Base-by-base conservation (phyloP, 768 basidiomycete species). In the Lenzites betulinus region DNA sequence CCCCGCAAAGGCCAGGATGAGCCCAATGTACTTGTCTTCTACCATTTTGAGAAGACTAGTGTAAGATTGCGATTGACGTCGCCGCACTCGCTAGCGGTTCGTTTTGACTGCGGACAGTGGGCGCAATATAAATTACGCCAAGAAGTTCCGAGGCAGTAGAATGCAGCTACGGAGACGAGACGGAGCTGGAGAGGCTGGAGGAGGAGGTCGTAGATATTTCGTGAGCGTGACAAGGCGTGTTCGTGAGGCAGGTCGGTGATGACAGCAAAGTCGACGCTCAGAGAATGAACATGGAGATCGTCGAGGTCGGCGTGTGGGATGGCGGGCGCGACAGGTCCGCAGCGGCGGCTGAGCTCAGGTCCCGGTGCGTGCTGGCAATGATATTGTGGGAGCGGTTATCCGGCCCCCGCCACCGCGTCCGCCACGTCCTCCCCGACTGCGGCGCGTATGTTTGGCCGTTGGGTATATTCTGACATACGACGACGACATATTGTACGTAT, bases 11-110 rank as follows among this genome's bases (percentile, higher is more conserved):
- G 97, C 95, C 55, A 99, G 85, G 25, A 85, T 83, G 54, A 99
- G 84, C 30, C 97, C 97, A 51, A 98, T 93, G 73, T 94, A 96
- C 78, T 95, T 97, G 78, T 97, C 96, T 68, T 97, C 93, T 26
- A 94, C 77, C 87, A 90, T 89, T 26, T 13, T 22, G 46, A 49
- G 47, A 49, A 49, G 47, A 15, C 47, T 22, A 28, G 47, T 3
- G 28, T 15, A 16, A 16, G 28, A 49, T 26, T 8, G 11, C 28
- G 7, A 33, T 8, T 26, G 47, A 30, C 51, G 51, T 59, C 35
- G 33, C 36, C 53, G 44, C 13, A 25, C 22, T 46, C 28, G 47
- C 47, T 30, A 49, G 28, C 26, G 28, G 7, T 7, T 49, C 26
- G 47, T 18, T 15, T 28, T 26, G 15, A 22, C 28, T 28, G 47